Base-by-base conservation (phyloP, 345 rosid species). In the Linum usitatissimum region DNA sequence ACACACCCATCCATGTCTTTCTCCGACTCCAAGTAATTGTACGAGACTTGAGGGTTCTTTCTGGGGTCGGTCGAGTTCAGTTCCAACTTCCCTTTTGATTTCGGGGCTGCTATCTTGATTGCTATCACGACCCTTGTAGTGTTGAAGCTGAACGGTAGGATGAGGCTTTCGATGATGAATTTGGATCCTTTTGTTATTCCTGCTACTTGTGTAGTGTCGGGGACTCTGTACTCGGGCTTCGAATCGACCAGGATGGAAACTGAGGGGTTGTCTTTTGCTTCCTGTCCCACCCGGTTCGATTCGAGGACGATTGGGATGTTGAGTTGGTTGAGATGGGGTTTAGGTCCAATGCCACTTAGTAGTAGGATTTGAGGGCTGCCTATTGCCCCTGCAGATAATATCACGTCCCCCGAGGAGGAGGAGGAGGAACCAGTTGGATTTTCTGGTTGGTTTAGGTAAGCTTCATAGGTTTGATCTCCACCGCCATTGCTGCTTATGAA, bases 341-440 rank as follows among this genome's bases (percentile, higher is more conserved):
- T 66, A 1, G 90, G 87, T 62, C 95, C 95, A 6, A 86, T 82
- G 21, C 92, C 90, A 17, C 91, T 86, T 45, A 86, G 67, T 68
- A 86, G 55, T 2, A 88, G 82, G 66, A 88, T 71, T 31, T 84
- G 90, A 0, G 96, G 96, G 62, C 96, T 86, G 30, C 91, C 90
- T 66, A 86, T 40, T 64, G 95, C 80, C 10, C 92, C 95, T 45
- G 86, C 90, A 6, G 91, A 70, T 65, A 91, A 72, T 49, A 88
- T 86, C 56, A 84, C 88, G 48, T 86, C 94, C 0, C 88, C 92
- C 6, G 38, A 34, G 18, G 13, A 19, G 6, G 38, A 34, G 18
- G 13, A 19, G 6, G 63, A 39, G n/a, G 62, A 34, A 34, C 28
- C 1, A 23, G 1, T 58, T 10, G 69, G 67, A 48, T 75, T 70